Evolutionary conservation across 495 filamentous ascomycete species (phyloP).

Genomic region (Aspergillus indologenus): DNA sequence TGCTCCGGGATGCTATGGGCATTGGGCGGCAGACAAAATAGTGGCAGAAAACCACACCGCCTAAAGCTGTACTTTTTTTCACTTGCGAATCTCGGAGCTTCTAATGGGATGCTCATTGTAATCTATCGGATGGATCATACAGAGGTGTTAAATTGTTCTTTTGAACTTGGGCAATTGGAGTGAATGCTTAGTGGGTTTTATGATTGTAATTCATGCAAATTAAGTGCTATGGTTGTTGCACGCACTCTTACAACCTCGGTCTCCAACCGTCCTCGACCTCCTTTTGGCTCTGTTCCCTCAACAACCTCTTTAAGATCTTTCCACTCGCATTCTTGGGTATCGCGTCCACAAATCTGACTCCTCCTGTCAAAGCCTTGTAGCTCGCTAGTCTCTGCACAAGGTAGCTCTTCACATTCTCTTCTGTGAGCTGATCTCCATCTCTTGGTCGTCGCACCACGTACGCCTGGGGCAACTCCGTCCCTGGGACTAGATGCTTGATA

Average conservation of each 20-base stretch:
- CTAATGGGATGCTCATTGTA: background rate
- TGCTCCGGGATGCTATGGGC: too few relatives aligned
- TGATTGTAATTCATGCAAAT: too few relatives aligned
- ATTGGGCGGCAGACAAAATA: background rate
- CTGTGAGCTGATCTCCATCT: constrained; percentile 44
- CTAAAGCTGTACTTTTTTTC: background rate
- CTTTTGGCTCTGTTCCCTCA: constrained; percentile 47
- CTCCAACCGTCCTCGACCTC: constrained; percentile 27
- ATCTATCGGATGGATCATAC: background rate
- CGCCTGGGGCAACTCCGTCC: constrained; percentile 74
- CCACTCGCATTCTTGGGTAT: constrained; percentile 78
- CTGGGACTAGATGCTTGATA: constrained; percentile 55
- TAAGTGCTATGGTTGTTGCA: background rate
- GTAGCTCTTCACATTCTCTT: constrained; percentile 55
- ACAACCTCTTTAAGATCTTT: constrained; percentile 74
- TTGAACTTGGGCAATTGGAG: too few relatives aligned
- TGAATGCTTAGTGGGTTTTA: background rate
- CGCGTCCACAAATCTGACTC: constrained; percentile 70
- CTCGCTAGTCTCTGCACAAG: constrained; percentile 52
- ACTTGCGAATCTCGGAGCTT: background rate
- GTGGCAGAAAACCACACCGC: background rate
- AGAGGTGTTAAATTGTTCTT: background rate
- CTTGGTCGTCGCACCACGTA: constrained; percentile 60
- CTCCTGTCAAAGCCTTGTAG: constrained; percentile 75
- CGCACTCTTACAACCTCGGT: constrained; percentile 18